These are phyloP conservation scores for Lactarius quietus DNA, from an alignment of 768 basidiomycete genomes.

Conservation along the genomic window DNA sequence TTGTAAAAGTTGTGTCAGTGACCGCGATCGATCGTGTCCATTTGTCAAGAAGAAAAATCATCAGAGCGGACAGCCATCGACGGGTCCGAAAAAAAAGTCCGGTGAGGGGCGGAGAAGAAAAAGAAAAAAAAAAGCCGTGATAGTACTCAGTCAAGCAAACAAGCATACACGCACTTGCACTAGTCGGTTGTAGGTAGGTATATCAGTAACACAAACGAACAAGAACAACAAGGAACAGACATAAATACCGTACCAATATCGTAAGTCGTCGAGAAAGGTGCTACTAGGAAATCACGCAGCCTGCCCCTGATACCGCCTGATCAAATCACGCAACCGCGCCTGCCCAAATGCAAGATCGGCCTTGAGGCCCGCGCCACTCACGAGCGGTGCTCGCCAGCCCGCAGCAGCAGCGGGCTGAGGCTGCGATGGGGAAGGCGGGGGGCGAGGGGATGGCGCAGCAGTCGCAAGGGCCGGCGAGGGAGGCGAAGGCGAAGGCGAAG, in stretches of 20 bases:
- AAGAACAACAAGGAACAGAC: too few relatives aligned
- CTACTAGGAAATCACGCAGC: too few relatives aligned
- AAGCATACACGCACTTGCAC: too few relatives aligned
- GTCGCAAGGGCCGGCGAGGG: too few relatives aligned
- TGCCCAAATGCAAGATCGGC: conserved; percentile 71
- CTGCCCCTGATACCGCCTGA: conserved; percentile 71
- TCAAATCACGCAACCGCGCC: conserved; percentile 70
- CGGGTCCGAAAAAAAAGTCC: too few relatives aligned
- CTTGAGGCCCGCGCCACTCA: conserved; percentile 16
- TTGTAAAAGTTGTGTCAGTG: background rate
- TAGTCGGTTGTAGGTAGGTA: background rate
- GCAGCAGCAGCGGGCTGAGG: conserved; percentile 2
- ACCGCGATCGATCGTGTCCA: background rate
- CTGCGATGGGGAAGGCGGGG: background rate
- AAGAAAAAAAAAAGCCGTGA: background rate
- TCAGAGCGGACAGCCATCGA: background rate
- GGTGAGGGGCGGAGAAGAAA: too few relatives aligned
- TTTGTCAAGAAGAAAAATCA: background rate
- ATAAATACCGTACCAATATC: background rate
- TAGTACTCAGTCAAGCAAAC: background rate
- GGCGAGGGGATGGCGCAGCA: too few relatives aligned
- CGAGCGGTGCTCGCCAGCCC: conserved; percentile 10
- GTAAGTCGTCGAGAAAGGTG: too few relatives aligned
- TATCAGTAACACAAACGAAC: background rate
- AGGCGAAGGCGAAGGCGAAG: conserved; percentile 9